Evolutionary conservation across 805 yeast species (phyloP), one percentile per base, ranked within the genome.

Genomic region (Yarrowia sp.): DNA sequence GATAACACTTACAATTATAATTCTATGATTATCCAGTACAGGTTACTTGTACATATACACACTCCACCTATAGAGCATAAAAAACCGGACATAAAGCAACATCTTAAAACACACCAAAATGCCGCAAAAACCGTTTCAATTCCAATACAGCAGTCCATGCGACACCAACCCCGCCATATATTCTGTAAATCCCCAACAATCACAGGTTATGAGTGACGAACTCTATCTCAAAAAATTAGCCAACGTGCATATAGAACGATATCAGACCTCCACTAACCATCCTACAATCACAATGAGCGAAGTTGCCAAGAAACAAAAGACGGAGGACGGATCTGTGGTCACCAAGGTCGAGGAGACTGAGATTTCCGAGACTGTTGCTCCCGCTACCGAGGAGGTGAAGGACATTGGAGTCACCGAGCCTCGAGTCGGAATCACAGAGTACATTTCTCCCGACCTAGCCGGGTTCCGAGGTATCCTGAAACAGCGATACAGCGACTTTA

Each of bases 401-500:
- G 61, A 54, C 26, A 54, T 54, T 38, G 86, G 88, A 10, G 82
- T 88, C 54, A 82, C 80, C 62, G 97, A 92, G 72, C 38, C 68
- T 1, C 96, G 92, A 73, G 99, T 95, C 10, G 99, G 99, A 6
- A 93, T 95, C 68, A 85, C 90, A 1, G 83, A 84, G 61, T 92
- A 78, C 70, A 76, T 91, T 36, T 83, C 85, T 54, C 73, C 79
- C 1, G 80, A 78, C 4, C 70, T 79, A 26, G 75, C 79, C 10
- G 96, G 97, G 3, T 90, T 95, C 68, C 74, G 75, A 17, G 99
- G 98, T 2, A 81, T 82, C 14, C 79, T 95, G 70, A 95, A 95
- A 75, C 96, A 90, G 72, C 80, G 97, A 32, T 92, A 92, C 76
- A 87, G 96, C 12, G 99, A 95, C 74, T 95, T 95, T 74, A 81